Percentiles rank a stretch among this genome's conserved stretches.
These are phyloP conservation scores for Tetrahymena malaccensis DNA, from an alignment of 73 alveolate genomes.

Conservation along the genomic window DNA sequence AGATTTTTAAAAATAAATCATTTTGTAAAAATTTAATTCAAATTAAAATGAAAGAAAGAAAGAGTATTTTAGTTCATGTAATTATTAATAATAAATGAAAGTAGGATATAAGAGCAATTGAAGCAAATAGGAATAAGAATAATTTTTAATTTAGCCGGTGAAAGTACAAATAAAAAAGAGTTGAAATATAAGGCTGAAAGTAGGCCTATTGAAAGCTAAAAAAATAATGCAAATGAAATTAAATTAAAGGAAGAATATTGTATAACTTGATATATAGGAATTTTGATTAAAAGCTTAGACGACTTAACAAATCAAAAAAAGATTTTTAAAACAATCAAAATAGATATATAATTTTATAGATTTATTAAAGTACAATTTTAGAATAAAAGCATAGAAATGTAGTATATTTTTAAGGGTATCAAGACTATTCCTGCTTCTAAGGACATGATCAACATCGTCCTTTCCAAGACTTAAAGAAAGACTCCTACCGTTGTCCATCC, in stretches of 20 bases:
- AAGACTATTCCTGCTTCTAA: slow-evolving; percentile 87
- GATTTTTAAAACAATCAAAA: neutral
- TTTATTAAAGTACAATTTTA: neutral
- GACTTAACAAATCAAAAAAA: neutral
- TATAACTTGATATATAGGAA: neutral
- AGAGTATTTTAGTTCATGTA: neutral
- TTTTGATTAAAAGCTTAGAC: neutral
- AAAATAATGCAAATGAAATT: neutral
- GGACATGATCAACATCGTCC: slow-evolving; percentile 86
- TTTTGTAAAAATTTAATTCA: neutral
- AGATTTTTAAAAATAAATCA: neutral
- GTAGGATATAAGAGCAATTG: neutral
- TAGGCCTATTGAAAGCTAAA: neutral
- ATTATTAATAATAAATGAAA: neutral
- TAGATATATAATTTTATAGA: neutral
- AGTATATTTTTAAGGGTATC: slow-evolving; percentile 90
- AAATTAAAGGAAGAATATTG: neutral
- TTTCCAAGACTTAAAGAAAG: slow-evolving; percentile 97
- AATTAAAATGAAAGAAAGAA: neutral
- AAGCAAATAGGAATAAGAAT: neutral
- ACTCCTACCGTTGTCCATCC: slow-evolving; percentile 99
- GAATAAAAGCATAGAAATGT: slow-evolving; percentile 34
- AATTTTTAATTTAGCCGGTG: neutral
- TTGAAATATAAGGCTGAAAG: neutral
- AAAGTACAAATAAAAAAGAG: neutral